phyloP scores from a whole-genome alignment of 768 basidiomycete species.

The Suillus weaverae region DNA sequence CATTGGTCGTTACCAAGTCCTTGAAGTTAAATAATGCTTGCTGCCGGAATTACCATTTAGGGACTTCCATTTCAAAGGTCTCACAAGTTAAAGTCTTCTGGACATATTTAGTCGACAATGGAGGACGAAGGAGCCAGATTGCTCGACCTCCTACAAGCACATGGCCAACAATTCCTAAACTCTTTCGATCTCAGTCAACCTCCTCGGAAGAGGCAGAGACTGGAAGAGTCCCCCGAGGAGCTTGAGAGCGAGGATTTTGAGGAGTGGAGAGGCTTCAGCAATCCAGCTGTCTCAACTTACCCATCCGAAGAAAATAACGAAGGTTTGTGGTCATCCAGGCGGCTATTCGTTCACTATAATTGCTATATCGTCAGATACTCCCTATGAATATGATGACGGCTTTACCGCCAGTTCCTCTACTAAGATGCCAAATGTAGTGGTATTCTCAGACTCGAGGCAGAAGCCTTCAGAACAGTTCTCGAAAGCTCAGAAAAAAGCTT shows the following conservation, averaged over 20 bases:
- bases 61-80: background rate
- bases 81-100: constrained; percentile 11
- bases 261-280: constrained; percentile 44
- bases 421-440: constrained; percentile 47
- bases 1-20: constrained; percentile 19
- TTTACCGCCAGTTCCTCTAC: constrained; percentile 36
- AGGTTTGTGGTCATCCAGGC: constrained; percentile 13
- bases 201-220: constrained; percentile 21
- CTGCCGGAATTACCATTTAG: constrained; percentile 3
- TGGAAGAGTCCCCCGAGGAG: constrained; percentile 11
- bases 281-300: background rate
- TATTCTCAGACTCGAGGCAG: constrained; percentile 49
- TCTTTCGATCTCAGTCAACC: constrained; percentile 35
- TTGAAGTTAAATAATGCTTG: background rate
- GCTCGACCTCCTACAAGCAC: constrained; percentile 43
- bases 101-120: constrained; percentile 4
- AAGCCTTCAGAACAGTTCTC: constrained; percentile 22
- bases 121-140: constrained; percentile 32
- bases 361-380: background rate
- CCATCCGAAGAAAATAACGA: constrained; percentile 21
- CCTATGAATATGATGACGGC: constrained; percentile 47
- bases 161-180: constrained; percentile 46
- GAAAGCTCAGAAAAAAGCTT: constrained; percentile 58
- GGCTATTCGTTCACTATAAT: background rate
- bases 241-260: constrained; percentile 28